phyloP scores from a whole-genome alignment of 345 rosid genomes.

The Brassica rapa region DNA sequence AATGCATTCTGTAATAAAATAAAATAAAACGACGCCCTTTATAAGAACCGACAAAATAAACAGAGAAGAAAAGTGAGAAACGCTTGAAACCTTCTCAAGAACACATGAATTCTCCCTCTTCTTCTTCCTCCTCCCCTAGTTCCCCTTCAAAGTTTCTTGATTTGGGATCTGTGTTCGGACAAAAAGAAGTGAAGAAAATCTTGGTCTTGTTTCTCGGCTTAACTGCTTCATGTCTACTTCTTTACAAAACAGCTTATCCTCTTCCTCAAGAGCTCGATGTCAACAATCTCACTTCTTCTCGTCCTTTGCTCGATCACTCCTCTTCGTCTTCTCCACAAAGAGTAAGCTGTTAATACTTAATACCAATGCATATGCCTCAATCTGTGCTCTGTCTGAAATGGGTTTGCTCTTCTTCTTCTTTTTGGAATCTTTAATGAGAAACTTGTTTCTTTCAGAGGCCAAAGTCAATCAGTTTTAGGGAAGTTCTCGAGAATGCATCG shows the following conservation, averaged over 20 bases:
- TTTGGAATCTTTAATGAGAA: not conserved
- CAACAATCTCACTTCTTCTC: slow-evolving; percentile 18
- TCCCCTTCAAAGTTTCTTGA: slow-evolving; percentile 18
- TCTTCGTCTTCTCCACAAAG: slow-evolving; percentile 6
- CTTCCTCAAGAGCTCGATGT: slow-evolving; percentile 18
- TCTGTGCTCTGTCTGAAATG: not conserved
- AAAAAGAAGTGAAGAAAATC: slow-evolving; percentile 25
- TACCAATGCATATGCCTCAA: not conserved
- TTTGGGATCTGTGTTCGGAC: slow-evolving; percentile 4
- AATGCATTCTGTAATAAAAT: not conserved
- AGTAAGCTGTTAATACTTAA: slow-evolving; percentile 1
- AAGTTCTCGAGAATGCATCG: slow-evolving; percentile 34
- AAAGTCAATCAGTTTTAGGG: slow-evolving; percentile 28
- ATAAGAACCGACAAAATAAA: slow-evolving; percentile 22
- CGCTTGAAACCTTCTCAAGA: slow-evolving; percentile 13
- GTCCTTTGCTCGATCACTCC: slow-evolving; percentile 18
- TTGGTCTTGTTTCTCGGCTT: slow-evolving; percentile 25
- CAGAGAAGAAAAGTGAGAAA: slow-evolving; percentile 8
- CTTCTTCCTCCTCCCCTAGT: slow-evolving; percentile 15
- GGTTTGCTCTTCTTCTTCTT: not conserved
- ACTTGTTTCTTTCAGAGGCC: slow-evolving; percentile 22
- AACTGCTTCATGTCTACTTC: slow-evolving; percentile 33
- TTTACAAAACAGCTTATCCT: slow-evolving; percentile 33
- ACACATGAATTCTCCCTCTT: slow-evolving; percentile 12
- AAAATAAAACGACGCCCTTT: not conserved